A percentile compares a stretch with the other conserved stretches of the same genome.
Evolutionary conservation across 495 filamentous ascomycete genomes (phyloP).

Genomic region (Cercophora scortea): DNA sequence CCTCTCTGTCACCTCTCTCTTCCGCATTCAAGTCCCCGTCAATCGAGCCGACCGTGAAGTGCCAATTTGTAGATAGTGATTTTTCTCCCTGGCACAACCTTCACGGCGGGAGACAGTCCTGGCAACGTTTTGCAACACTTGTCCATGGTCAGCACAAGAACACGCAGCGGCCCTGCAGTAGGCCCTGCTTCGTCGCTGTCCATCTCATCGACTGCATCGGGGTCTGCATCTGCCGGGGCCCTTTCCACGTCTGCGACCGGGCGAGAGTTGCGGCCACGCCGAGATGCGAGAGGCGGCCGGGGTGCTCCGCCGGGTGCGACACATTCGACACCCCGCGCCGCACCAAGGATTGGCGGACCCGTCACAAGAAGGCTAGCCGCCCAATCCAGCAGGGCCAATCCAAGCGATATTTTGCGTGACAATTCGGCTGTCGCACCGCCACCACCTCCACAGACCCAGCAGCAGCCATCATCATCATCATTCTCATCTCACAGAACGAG

Average conservation of each 20-base stretch:
- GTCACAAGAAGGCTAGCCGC: conserved; percentile 15
- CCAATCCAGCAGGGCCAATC: neutral
- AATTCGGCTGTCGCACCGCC: neutral
- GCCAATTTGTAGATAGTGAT: no score
- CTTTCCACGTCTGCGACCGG: neutral
- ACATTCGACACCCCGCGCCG: conserved; percentile 3
- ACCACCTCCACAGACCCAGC: no score
- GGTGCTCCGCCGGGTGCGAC: conserved; percentile 7
- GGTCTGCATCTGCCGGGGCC: neutral
- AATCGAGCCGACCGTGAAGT: no score
- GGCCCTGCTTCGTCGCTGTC: neutral
- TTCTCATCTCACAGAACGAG: neutral
- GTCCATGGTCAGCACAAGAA: conserved; percentile 4
- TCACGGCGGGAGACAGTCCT: no score
- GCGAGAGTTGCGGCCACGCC: conserved; percentile 19
- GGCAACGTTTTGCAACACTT: no score
- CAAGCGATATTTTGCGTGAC: neutral
- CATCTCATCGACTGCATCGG: neutral
- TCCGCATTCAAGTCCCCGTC: no score
- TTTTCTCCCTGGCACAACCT: no score
- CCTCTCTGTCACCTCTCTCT: no score
- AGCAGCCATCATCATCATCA: neutral
- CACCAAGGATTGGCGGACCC: conserved; percentile 7
- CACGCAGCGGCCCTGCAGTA: conserved; percentile 1
- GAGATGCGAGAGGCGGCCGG: conserved; percentile 8